These are phyloP conservation scores for Scleromitrula shiraiana DNA, from an alignment of 2,329 filamentous ascomycete genomes.

Conservation along the genomic window DNA sequence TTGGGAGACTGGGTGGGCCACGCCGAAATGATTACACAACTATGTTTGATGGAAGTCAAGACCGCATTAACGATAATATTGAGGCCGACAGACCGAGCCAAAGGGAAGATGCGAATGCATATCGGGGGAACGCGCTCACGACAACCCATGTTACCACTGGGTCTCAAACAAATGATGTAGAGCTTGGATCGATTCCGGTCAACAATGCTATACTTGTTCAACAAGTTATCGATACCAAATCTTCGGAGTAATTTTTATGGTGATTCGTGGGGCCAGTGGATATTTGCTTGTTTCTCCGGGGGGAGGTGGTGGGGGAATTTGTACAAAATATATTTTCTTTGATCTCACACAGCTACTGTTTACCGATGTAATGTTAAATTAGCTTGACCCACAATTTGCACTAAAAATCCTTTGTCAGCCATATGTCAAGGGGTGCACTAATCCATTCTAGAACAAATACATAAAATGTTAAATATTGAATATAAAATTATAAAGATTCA, in stretches of 20 bases:
- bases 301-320: too few species aligned
- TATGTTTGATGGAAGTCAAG: background rate
- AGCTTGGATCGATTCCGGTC: background rate
- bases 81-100: background rate
- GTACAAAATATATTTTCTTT: too few species aligned
- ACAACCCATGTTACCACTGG: background rate
- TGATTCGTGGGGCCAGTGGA: background rate
- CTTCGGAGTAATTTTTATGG: background rate
- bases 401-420: too few species aligned
- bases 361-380: too few species aligned
- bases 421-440: too few species aligned
- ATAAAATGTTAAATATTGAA: too few species aligned
- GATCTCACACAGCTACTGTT: too few species aligned
- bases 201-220: background rate
- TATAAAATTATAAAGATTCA: too few species aligned
- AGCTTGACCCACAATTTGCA: too few species aligned
- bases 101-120: background rate
- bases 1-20: background rate
- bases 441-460: too few species aligned
- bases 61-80: background rate
- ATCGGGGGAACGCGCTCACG: background rate
- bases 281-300: too few species aligned
- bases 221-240: background rate
- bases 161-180: background rate
- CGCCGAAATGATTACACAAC: background rate